Evolutionary conservation across 2,329 filamentous ascomycete genomes (phyloP), one percentile per base, ranked within the genome.

Genomic region (Domatiomyces globalis): DNA sequence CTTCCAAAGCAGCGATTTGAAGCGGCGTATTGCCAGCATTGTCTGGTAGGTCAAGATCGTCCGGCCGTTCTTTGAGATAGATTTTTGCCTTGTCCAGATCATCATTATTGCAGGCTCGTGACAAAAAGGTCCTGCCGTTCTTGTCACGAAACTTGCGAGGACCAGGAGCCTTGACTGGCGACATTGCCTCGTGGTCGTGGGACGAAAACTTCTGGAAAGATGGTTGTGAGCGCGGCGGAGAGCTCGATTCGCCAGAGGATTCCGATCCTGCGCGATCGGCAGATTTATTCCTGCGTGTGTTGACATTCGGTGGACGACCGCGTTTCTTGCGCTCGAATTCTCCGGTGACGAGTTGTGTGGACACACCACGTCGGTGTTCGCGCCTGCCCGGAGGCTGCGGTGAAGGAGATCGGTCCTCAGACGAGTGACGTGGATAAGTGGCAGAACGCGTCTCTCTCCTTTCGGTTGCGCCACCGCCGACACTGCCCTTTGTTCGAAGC

Each of bases 1-100:
- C 92, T 63, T 92, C 84, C 52, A 98, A 75, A 29, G 89, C 82
- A 33, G 92, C 90, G 58, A 95, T 92, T 66, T 98, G 92, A 33
- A 98, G 73, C 20, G 92, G 92, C 1, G 90, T 94, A 62, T 96
- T 96, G n/a, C 87, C 87, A 12, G 92, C 92, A 64, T 95, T 94
- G 63, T 98, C 92, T 20, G 86, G 81, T 52, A 89, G 78, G 60
- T 98, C 86, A 50, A 96, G 68, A 66, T 96, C 88, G 56, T 94
- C 86, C 0, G 87, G 88, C 18, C 88, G 79, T 63, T 94, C 86
- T 7, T 77, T 73, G 29, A 88, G 76, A 56, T 85, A 79, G 60
- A 79, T 77, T 65, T 85, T 89, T 15, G 87, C 88, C 8, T 75
- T 73, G 1, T 90, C 85, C 51, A 92, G 78, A 63, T 94, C 87